Conservation (phyloP, 2,329 filamentous ascomycete species). For the Aspergillus sp. region DNA sequence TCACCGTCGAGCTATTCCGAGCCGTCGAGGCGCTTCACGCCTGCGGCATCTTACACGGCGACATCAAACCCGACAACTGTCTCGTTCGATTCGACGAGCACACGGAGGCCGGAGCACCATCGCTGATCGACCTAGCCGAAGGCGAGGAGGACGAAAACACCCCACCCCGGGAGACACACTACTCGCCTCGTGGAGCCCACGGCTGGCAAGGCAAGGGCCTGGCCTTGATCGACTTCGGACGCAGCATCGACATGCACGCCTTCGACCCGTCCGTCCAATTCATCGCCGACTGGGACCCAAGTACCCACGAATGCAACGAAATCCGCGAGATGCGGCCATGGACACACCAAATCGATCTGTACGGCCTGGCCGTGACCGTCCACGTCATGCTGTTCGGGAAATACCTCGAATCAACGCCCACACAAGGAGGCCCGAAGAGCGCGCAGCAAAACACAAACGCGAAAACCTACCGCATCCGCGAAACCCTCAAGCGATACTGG, state of each 20-base stretch:
- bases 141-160: constrained; percentile 4
- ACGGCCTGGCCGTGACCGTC: constrained; percentile 79
- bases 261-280: constrained; percentile 74
- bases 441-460: constrained; percentile 4
- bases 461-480: constrained; percentile 63
- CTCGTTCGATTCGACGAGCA: constrained; percentile 67
- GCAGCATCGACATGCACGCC: constrained; percentile 83
- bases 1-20: constrained; percentile 80
- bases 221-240: constrained; percentile 86
- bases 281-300: constrained; percentile 90
- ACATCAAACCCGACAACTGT: constrained; percentile 93
- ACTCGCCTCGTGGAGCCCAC: constrained; percentile 60
- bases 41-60: constrained; percentile 75
- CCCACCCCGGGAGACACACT: constrained; percentile 42
- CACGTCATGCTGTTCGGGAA: constrained; percentile 87
- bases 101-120: constrained; percentile 15
- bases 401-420: constrained; percentile 70
- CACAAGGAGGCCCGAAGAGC: constrained; percentile 10
- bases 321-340: constrained; percentile 89
- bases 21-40: constrained; percentile 80
- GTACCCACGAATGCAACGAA: constrained; percentile 80
- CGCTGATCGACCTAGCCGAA: constrained; percentile 14
- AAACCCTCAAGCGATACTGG: constrained; percentile 90
- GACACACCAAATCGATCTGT: constrained; percentile 97
- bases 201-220: constrained; percentile 78